Base-by-base conservation (phyloP, 176 grass and related monocot species). In the Avena atlantica region DNA sequence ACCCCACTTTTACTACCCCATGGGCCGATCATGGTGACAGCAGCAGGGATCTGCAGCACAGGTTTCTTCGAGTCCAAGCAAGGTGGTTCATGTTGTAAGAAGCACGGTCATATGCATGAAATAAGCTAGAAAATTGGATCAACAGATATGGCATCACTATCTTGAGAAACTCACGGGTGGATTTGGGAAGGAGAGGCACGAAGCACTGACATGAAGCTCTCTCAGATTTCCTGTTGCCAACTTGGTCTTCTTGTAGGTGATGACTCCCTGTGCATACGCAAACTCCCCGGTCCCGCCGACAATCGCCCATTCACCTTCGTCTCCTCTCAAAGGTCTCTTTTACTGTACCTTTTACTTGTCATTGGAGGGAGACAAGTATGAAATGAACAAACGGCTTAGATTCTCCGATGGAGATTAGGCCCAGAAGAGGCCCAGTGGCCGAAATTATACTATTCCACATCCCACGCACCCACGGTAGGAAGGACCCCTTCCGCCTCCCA, bases 261-360 rank as follows among this genome's bases (percentile, higher is more conserved):
- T 44, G 37, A 44, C 68, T n/a, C 68, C 69, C 21, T 72, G 69
- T 47, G 69, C 37, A 47, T 47, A 72, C 1, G 69, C 40, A 72
- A 72, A 72, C 69, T 72, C 69, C 13, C 69, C 69, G 19, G 40
- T 72, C 40, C 69, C 69, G 19, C 69, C 69, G 2, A 72, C 69
- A 4, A 72, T 47, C n/a, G 69, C 40, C 37, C 36, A 72, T 40
- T 72, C 69, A 21, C 69, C 69, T 47, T 47, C 69, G 1, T 4
- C 8, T 1, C 19, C 40, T 47, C n/a, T n/a, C n/a, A n/a, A n/a
- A n/a, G n/a, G n/a, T n/a, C n/a, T n/a, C n/a, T n/a, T n/a, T n/a
- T n/a, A n/a, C n/a, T n/a, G n/a, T n/a, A n/a, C n/a, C n/a, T n/a
- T n/a, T n/a, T n/a, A n/a, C n/a, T n/a, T n/a, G n/a, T n/a, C n/a